A percentile compares a stretch with the other conserved stretches of the same genome.
Evolutionary conservation across 2,329 filamentous ascomycete genomes (phyloP).

Genomic region (Trichoderma sp.): DNA sequence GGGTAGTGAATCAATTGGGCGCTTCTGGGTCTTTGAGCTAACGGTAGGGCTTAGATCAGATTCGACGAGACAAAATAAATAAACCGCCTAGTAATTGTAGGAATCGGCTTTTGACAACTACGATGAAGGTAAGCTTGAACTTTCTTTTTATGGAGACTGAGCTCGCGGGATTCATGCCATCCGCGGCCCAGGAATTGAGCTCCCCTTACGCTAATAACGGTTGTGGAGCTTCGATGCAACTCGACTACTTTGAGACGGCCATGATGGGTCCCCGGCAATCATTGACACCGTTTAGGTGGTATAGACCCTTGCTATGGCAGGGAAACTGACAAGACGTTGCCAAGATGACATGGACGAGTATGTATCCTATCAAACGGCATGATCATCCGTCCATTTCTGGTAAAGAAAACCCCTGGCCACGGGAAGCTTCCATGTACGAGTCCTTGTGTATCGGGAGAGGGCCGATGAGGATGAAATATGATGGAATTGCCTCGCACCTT

Average conservation of each 20-base stretch:
- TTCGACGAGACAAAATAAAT: background rate
- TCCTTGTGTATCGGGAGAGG: background rate
- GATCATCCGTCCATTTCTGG: background rate
- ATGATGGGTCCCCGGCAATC: background rate
- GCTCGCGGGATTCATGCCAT: background rate
- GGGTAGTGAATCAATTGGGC: background rate
- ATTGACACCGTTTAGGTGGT: background rate
- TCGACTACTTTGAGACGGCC: background rate
- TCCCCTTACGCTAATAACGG: conserved; percentile 8
- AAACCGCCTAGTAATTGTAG: background rate
- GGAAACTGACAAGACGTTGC: background rate
- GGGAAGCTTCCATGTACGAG: background rate
- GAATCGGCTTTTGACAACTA: background rate
- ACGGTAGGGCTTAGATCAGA: background rate
- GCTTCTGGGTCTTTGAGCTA: background rate
- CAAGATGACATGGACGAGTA: background rate
- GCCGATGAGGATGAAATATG: conserved; percentile 8
- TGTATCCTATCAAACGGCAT: background rate
- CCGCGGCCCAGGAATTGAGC: background rate
- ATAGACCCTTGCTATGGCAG: background rate
- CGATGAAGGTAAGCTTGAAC: background rate
- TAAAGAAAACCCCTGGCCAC: background rate
- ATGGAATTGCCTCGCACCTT: background rate
- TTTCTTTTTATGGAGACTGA: conserved; percentile 5
- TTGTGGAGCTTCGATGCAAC: background rate